phyloP scores from a whole-genome alignment of 805 yeast genomes.

The Yarrowia phangngaensis region DNA sequence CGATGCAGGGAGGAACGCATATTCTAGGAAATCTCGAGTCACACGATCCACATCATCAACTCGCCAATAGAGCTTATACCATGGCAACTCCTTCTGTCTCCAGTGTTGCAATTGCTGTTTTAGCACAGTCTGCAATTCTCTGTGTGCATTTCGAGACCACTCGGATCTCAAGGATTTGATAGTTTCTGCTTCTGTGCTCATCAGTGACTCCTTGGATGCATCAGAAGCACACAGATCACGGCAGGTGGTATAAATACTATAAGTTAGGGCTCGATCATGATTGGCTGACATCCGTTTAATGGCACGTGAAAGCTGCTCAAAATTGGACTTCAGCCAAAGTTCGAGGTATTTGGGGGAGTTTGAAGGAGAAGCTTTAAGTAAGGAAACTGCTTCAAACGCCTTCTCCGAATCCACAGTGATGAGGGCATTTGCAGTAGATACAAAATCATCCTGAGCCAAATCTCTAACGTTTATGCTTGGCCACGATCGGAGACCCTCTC shows the following conservation, averaged over 20 bases:
- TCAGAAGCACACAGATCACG: conserved; percentile 24
- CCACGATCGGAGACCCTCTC: conserved; percentile 23
- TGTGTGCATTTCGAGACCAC: conserved; percentile 42
- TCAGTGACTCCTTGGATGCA: conserved; percentile 12
- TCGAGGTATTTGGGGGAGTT: conserved; percentile 34
- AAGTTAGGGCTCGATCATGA: conserved; percentile 18
- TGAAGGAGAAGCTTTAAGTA: conserved; percentile 34
- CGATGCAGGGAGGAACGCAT: conserved; percentile 36
- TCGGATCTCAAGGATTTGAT: conserved; percentile 31
- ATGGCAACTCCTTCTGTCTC: conserved; percentile 34
- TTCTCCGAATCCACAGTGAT: conserved; percentile 11
- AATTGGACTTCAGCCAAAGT: conserved; percentile 31
- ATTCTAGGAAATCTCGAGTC: conserved; percentile 29
- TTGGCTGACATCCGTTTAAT: conserved; percentile 19
- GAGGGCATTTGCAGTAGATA: conserved; percentile 4
- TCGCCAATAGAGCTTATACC: conserved; percentile 41
- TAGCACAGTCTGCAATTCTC: conserved; percentile 40
- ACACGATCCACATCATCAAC: conserved; percentile 41
- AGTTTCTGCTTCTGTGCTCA: conserved; percentile 28
- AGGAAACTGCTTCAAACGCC: conserved; percentile 22
- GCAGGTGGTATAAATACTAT: conserved; percentile 13
- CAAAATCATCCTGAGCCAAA: conserved; percentile 33
- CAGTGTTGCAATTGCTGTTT: conserved; percentile 33
- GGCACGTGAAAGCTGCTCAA: conserved; percentile 30
- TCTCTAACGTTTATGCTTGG: conserved; percentile 14